Conservation (phyloP, 768 basidiomycete genomes). For the Atractiella rhizophila region DNA sequence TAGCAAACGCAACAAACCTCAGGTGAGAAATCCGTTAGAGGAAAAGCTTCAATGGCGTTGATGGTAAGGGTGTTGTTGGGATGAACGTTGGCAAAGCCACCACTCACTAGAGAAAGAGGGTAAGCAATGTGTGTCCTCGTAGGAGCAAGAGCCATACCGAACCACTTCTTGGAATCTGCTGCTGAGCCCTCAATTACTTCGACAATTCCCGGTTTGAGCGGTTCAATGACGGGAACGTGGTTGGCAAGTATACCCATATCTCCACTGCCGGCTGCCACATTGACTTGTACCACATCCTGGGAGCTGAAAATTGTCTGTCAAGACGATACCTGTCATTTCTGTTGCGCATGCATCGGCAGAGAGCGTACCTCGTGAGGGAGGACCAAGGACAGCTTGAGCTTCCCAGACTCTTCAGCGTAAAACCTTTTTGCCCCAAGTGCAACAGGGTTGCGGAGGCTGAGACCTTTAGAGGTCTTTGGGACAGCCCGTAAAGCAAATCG, state of each 20-base stretch:
- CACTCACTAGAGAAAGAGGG: slow-evolving; percentile 37
- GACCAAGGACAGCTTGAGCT: slow-evolving; percentile 73
- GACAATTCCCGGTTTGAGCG: slow-evolving; percentile 74
- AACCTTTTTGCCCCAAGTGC: slow-evolving; percentile 38
- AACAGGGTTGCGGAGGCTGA: slow-evolving; percentile 6
- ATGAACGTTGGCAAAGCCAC: slow-evolving; percentile 92
- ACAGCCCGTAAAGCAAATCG: slow-evolving; percentile 4
- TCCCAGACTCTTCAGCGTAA: slow-evolving; percentile 62
- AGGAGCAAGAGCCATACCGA: slow-evolving; percentile 36
- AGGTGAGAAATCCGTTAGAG: slow-evolving; percentile 62
- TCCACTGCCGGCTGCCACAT: slow-evolving; percentile 73
- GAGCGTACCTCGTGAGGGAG: slow-evolving; percentile 71
- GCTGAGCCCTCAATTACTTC: slow-evolving; percentile 63
- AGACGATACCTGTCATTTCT: slow-evolving; percentile 1
- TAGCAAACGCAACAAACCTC: slow-evolving; percentile 35
- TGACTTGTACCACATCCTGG: slow-evolving; percentile 80
- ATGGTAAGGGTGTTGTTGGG: slow-evolving; percentile 89
- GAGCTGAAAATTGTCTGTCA: slow-evolving; percentile 67
- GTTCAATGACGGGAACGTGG: slow-evolving; percentile 92
- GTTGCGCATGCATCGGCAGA: background rate
- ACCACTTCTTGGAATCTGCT: slow-evolving; percentile 73
- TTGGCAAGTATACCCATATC: slow-evolving; percentile 99
- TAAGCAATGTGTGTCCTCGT: background rate
- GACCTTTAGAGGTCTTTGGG: too few species aligned
- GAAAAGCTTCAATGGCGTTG: slow-evolving; percentile 88